These are phyloP conservation scores for Sungouiozyma intestinalis DNA, from an alignment of 805 yeast species.

Conservation along the genomic window DNA sequence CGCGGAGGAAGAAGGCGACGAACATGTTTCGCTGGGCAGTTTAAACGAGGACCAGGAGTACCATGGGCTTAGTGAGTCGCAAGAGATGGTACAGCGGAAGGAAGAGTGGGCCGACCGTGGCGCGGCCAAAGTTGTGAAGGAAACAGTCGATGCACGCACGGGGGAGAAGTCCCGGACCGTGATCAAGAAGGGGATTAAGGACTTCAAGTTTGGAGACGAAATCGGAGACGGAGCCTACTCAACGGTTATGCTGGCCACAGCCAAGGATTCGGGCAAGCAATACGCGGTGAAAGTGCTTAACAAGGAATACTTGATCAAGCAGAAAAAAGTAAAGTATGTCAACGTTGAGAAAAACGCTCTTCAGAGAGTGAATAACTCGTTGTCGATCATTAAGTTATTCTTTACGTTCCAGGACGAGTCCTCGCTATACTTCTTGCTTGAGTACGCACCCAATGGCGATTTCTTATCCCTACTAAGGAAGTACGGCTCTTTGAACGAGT, in stretches of 20 bases:
- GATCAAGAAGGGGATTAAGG: slow-evolving; percentile 54
- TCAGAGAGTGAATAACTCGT: slow-evolving; percentile 50
- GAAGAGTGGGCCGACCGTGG: slow-evolving; percentile 49
- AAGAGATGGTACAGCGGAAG: slow-evolving; percentile 14
- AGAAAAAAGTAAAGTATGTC: slow-evolving; percentile 76
- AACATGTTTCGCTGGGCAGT: slow-evolving; percentile 7
- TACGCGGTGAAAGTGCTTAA: slow-evolving; percentile 72
- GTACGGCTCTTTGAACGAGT: slow-evolving; percentile 62
- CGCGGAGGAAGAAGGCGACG: slow-evolving; percentile 1
- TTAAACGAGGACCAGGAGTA: background rate
- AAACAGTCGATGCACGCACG: slow-evolving; percentile 32
- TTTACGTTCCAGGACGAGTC: slow-evolving; percentile 74
- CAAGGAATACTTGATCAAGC: slow-evolving; percentile 68
- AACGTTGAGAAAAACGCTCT: slow-evolving; percentile 74
- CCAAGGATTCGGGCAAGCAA: slow-evolving; percentile 58
- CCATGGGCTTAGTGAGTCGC: background rate
- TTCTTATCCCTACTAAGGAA: slow-evolving; percentile 55
- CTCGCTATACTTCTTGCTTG: slow-evolving; percentile 63
- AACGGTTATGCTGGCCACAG: slow-evolving; percentile 80
- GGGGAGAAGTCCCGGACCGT: slow-evolving; percentile 45
- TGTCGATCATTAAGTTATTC: slow-evolving; percentile 57
- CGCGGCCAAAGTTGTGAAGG: slow-evolving; percentile 45
- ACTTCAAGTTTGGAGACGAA: slow-evolving; percentile 78
- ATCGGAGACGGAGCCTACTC: slow-evolving; percentile 96
- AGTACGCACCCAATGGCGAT: slow-evolving; percentile 75